phyloP scores from a whole-genome alignment of 1,139 yeast species.

The Williopsis jadinii region DNA sequence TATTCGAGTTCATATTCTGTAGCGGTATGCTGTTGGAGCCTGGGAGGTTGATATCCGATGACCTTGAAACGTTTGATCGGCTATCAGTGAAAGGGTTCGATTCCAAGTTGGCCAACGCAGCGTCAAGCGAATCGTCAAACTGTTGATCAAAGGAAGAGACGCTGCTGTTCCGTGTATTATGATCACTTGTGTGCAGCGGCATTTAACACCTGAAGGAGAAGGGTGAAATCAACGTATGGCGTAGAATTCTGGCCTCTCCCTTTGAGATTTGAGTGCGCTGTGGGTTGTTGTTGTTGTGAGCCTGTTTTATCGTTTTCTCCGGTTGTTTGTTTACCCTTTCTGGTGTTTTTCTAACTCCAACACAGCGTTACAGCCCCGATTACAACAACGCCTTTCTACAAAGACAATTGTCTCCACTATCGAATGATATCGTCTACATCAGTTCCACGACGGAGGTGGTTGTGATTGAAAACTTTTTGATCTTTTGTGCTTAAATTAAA shows the following conservation, averaged over 20 bases:
- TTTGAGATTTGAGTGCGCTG: too few relatives aligned
- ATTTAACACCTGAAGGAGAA: not conserved
- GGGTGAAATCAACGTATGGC: not conserved
- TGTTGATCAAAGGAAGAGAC: constrained; percentile 29
- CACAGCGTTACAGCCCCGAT: too few relatives aligned
- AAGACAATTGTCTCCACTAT: too few relatives aligned
- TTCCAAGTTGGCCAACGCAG: constrained; percentile 31
- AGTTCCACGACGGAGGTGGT: too few relatives aligned
- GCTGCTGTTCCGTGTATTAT: constrained; percentile 22
- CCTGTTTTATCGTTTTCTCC: too few relatives aligned
- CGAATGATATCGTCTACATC: too few relatives aligned
- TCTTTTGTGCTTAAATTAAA: too few relatives aligned
- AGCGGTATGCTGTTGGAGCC: constrained; percentile 18
- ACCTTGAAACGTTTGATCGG: constrained; percentile 4
- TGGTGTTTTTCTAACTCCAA: too few relatives aligned
- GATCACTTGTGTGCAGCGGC: not conserved
- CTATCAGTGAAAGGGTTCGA: constrained; percentile 22
- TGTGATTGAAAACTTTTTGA: too few relatives aligned
- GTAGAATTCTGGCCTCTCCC: not conserved
- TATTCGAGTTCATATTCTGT: constrained; percentile 17
- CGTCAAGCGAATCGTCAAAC: constrained; percentile 32
- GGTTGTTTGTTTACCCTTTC: too few relatives aligned
- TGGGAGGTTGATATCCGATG: constrained; percentile 2
- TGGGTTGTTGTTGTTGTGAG: too few relatives aligned
- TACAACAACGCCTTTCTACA: too few relatives aligned